Conservation (phyloP, 805 yeast species). For the Hanseniaspora jakobsenii region DNA sequence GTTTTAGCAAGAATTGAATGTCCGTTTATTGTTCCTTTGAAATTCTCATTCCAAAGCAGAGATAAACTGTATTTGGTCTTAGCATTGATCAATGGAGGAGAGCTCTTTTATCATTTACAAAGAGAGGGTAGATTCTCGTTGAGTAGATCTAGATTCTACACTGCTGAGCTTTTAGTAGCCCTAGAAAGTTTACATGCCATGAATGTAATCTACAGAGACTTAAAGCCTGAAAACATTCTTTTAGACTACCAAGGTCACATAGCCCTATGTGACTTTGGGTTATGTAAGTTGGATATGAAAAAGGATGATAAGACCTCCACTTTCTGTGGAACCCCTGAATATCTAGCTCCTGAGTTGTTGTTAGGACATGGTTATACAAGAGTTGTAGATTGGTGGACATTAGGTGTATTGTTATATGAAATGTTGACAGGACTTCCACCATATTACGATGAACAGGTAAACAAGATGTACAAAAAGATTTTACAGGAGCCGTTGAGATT, state of each 20-base stretch:
- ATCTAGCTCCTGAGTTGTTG: slow-evolving; percentile 86
- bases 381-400: slow-evolving; percentile 97
- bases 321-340: slow-evolving; percentile 97
- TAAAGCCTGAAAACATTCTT: slow-evolving; percentile 91
- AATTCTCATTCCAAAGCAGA: slow-evolving; percentile 94
- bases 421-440: slow-evolving; percentile 97
- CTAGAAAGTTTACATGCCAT: slow-evolving; percentile 81
- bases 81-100: slow-evolving; percentile 95
- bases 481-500: slow-evolving; percentile 77
- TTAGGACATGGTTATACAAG: slow-evolving; percentile 90
- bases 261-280: slow-evolving; percentile 93
- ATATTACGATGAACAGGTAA: slow-evolving; percentile 86
- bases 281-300: slow-evolving; percentile 90
- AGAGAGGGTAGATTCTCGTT: slow-evolving; percentile 78
- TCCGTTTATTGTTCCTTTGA: slow-evolving; percentile 92
- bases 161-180: slow-evolving; percentile 88
- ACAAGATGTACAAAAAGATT: slow-evolving; percentile 88
- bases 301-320: slow-evolving; percentile 79
- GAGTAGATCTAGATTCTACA: slow-evolving; percentile 82
- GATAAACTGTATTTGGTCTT: slow-evolving; percentile 83
- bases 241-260: slow-evolving; percentile 95
- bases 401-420: slow-evolving; percentile 85
- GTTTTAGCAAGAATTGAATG: slow-evolving; percentile 85
- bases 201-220: slow-evolving; percentile 87
- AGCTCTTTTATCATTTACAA: slow-evolving; percentile 85